Percentiles rank a stretch among this genome's conserved stretches.
Evolutionary conservation across 2,329 filamentous ascomycete species (phyloP).

Genomic region (Pezicula neosporulosa): DNA sequence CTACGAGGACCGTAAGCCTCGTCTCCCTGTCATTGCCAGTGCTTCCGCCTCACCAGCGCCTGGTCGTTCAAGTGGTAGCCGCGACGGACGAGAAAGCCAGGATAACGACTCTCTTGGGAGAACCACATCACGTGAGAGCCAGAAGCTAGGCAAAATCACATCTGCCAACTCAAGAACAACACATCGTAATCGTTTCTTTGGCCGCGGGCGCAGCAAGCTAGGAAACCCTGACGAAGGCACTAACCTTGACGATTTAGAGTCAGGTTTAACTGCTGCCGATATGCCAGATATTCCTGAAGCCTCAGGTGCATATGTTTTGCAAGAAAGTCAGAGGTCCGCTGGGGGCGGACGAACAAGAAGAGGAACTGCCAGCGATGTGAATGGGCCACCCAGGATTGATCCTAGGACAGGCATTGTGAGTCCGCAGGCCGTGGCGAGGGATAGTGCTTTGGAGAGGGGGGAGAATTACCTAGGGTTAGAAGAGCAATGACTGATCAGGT

Average conservation of each 20-base stretch:
- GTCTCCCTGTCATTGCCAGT: slow-evolving; percentile 34
- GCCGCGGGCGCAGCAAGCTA: slow-evolving; percentile 35
- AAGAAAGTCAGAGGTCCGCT: background rate
- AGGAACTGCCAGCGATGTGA: background rate
- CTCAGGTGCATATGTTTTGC: slow-evolving; percentile 11
- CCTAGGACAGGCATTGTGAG: slow-evolving; percentile 27
- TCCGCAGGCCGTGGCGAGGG: slow-evolving; percentile 24
- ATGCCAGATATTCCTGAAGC: slow-evolving; percentile 42
- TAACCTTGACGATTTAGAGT: slow-evolving; percentile 24
- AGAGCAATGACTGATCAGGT: background rate
- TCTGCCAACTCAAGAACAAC: slow-evolving; percentile 31
- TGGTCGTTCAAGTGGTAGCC: slow-evolving; percentile 3
- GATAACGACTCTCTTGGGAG: slow-evolving; percentile 11
- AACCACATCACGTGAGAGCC: slow-evolving; percentile 16
- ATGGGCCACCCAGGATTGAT: slow-evolving; percentile 18
- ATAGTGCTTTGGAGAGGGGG: slow-evolving; percentile 18
- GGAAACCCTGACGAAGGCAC: slow-evolving; percentile 21
- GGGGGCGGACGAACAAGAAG: background rate
- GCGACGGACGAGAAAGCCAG: slow-evolving; percentile 10
- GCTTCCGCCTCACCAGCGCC: slow-evolving; percentile 23
- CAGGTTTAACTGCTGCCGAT: slow-evolving; percentile 23
- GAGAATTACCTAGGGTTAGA: slow-evolving; percentile 15
- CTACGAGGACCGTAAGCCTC: slow-evolving; percentile 49
- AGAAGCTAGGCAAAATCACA: slow-evolving; percentile 25
- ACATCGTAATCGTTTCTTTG: slow-evolving; percentile 61